Base-by-base conservation (phyloP, 2,329 filamentous ascomycete species). In the Epichloe typhina region DNA sequence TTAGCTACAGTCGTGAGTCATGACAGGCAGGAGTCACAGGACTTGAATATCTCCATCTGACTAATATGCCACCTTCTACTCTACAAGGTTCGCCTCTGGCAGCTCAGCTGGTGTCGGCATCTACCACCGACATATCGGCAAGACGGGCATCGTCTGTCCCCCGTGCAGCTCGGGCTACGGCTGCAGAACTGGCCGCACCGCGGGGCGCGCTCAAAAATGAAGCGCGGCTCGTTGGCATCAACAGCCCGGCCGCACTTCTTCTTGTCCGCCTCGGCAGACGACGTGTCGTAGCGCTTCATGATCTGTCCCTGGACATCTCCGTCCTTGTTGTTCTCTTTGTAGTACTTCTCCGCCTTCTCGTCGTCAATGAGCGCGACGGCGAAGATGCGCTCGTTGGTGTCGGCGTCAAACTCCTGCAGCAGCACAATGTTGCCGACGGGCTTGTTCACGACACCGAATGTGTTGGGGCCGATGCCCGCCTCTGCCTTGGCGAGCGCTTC, bases 401-500 rank as follows among this genome's bases (percentile, higher is more conserved):
- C 53, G 15, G 53, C 49, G 35, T 56, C 46, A 39, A 52, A 55
- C 37, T 46, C 37, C 44, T 56, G 55, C 17, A 53, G 36, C 38
- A 56, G 9, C 15, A 56, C 50, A 37, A 55, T 45, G 37, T 55
- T 52, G 35, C 35, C 23, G 11, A 51, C 38, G 5, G 55, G 55
- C 48, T 56, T 55, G 53, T 56, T 55, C 39, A 53, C 41, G n/a
- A 55, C 37, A 21, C 38, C 43, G 36, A 56, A 56, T n/a, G 55
- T 56, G 40, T 55, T 50, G 26, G 45, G 43, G 38, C 52, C 55
- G 31, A 38, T 33, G 2, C 44, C 36, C 9, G 49, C 50, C 36
- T 50, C 46, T 21, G 53, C 52, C 33, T 52, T 46, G 6, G 39
- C 50, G 12, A 48, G 50, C 9, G 55, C 53, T 6, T 50, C 51